These are phyloP conservation scores for Erythrobasidium hasegawianum DNA, from an alignment of 1,284 basidiomycete genomes.

Conservation along the genomic window DNA sequence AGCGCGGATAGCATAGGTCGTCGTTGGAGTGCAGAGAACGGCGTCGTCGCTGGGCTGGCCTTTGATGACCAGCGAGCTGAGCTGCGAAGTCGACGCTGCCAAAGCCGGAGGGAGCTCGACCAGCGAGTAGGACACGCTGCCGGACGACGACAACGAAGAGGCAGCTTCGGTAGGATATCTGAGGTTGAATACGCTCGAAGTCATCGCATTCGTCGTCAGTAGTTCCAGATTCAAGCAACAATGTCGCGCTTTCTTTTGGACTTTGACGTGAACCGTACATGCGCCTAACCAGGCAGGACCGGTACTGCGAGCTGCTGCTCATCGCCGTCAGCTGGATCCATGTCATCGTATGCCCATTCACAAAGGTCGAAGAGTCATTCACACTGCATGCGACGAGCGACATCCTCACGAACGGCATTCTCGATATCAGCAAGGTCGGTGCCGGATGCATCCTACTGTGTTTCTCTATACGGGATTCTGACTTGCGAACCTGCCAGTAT, in stretches of 20 bases:
- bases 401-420: slow-evolving; percentile 69
- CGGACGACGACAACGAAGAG: neutral
- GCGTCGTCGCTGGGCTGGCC: slow-evolving; percentile 76
- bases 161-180: neutral
- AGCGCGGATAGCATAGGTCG: slow-evolving; percentile 74
- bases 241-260: neutral
- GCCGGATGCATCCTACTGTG: too few relatives aligned
- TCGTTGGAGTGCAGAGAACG: slow-evolving; percentile 72
- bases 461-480: too few relatives aligned
- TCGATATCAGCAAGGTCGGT: slow-evolving; percentile 40
- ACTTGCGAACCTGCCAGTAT: slow-evolving; percentile 57
- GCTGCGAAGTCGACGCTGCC: slow-evolving; percentile 8
- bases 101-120: slow-evolving; percentile 26
- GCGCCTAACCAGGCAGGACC: slow-evolving; percentile 18
- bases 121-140: slow-evolving; percentile 23
- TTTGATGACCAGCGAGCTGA: slow-evolving; percentile 57
- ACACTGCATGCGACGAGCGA: slow-evolving; percentile 90
- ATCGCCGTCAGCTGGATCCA: slow-evolving; percentile 61
- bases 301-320: slow-evolving; percentile 51
- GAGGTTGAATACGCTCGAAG: slow-evolving; percentile 11
- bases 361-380: slow-evolving; percentile 97
- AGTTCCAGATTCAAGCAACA: neutral
- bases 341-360: slow-evolving; percentile 75
- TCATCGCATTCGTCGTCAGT: neutral
- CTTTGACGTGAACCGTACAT: neutral